Percentiles rank a stretch among this genome's conserved stretches.
Evolutionary conservation across 345 rosid species (phyloP).

Genomic region (Litchi chinensis): DNA sequence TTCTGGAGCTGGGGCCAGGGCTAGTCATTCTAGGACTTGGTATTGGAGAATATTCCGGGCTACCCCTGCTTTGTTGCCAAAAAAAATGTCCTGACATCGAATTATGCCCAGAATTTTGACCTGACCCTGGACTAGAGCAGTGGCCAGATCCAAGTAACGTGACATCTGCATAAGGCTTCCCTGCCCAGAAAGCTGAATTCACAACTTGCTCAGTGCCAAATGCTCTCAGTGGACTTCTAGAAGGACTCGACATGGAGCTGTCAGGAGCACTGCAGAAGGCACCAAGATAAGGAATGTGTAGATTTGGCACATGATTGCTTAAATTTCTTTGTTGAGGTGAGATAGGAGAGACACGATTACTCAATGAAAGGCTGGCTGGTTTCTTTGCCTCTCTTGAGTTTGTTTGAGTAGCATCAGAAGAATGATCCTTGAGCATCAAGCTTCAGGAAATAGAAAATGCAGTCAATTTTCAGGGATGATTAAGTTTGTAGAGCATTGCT

Average conservation of each 20-base stretch:
- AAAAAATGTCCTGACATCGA: slow-evolving; percentile 68
- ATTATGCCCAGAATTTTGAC: slow-evolving; percentile 73
- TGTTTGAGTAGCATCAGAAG: slow-evolving; percentile 28
- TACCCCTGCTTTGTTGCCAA: slow-evolving; percentile 73
- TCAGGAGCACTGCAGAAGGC: slow-evolving; percentile 67
- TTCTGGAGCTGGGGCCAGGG: slow-evolving; percentile 76
- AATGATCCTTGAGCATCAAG: slow-evolving; percentile 46
- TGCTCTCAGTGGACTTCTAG: slow-evolving; percentile 70
- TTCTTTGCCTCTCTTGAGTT: slow-evolving; percentile 50
- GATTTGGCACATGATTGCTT: slow-evolving; percentile 52
- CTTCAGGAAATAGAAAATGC: slow-evolving; percentile 31
- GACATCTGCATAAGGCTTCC: slow-evolving; percentile 59
- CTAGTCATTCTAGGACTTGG: slow-evolving; percentile 80
- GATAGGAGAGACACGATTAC: slow-evolving; percentile 44
- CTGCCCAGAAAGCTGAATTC: slow-evolving; percentile 58
- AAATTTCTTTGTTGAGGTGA: slow-evolving; percentile 54
- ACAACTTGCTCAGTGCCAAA: slow-evolving; percentile 55
- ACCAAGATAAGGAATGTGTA: slow-evolving; percentile 51
- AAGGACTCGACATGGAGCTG: slow-evolving; percentile 82
- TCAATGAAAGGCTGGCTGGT: slow-evolving; percentile 45
- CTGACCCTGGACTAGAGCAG: slow-evolving; percentile 85
- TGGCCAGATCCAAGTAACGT: slow-evolving; percentile 65
- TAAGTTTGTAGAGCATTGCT: neutral
- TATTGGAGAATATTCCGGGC: slow-evolving; percentile 73
- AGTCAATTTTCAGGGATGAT: slow-evolving; percentile 20